phyloP scores from a whole-genome alignment of 345 rosid genomes.

The Gynandropsis gynandra region DNA sequence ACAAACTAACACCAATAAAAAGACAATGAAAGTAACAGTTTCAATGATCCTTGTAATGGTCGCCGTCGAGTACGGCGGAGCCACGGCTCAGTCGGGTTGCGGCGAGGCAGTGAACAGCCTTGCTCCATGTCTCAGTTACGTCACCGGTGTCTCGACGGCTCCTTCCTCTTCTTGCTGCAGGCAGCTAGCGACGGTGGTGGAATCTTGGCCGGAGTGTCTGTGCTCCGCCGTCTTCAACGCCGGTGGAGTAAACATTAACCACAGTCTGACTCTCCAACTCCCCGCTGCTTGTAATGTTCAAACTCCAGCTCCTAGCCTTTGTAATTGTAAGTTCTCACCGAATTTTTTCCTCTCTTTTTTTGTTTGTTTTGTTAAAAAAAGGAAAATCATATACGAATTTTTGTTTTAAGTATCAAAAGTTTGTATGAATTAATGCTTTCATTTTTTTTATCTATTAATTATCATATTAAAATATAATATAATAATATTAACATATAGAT shows the following conservation, averaged over 20 bases:
- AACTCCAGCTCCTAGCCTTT: constrained; percentile 2
- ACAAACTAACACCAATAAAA: too few relatives aligned
- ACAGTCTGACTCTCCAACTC: constrained; percentile 45
- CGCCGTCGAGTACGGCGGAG: constrained; percentile 14
- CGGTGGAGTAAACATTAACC: constrained; percentile 39
- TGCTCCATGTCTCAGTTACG: constrained; percentile 39
- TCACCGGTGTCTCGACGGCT: constrained; percentile 38
- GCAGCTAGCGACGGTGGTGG: constrained; percentile 36
- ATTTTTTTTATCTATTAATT: too few relatives aligned
- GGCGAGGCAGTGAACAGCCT: constrained; percentile 26
- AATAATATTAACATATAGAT: too few relatives aligned
- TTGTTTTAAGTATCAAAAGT: too few relatives aligned
- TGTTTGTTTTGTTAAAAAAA: too few relatives aligned
- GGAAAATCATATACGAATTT: too few relatives aligned
- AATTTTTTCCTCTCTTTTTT: background rate
- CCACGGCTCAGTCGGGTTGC: constrained; percentile 33
- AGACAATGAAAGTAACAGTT: too few relatives aligned
- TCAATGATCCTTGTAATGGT: constrained; percentile 23
- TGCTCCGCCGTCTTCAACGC: constrained; percentile 39
- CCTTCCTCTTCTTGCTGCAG: constrained; percentile 53
- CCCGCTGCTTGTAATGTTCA: constrained; percentile 23
- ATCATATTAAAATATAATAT: too few relatives aligned
- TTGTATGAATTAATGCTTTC: too few relatives aligned
- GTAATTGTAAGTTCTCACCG: constrained; percentile 1
- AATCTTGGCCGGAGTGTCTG: constrained; percentile 44